Evolutionary conservation across 2,329 filamentous ascomycete species (phyloP), one percentile per base, ranked within the genome.

Genomic region (Elsinoe australis): DNA sequence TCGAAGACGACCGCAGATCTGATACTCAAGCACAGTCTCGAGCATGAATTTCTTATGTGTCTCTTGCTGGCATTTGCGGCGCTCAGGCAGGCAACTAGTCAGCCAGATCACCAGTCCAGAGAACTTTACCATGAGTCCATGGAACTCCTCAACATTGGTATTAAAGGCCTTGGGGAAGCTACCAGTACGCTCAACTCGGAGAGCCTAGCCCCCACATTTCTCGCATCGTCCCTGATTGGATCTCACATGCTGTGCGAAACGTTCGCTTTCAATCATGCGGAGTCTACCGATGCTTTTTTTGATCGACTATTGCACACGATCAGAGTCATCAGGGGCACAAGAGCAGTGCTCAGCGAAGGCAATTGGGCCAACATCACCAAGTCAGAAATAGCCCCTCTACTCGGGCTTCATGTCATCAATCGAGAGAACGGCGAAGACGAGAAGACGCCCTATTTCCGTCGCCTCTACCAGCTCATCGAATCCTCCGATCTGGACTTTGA

Each of bases 171-270:
- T 21, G 21, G 10, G 12, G 36, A 41, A 14, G 36, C 36, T 28
- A 41, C 28, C 21, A 24, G 28, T 10, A 41, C 10, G 10, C 9
- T 41, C 5, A 41, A 12, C 4, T 28, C 36, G 12, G 36, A 41
- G 6, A 41, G 5, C 5, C 15, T 41, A 10, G 17, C 14, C n/a
- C 15, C 19, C 21, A 28, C 15, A 12, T 41, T 41, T 14, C 14
- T 41, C 12, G 21, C 21, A 3, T 41, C 36, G 4, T 21, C 21
- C 7, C 10, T 26, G 36, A 21, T 41, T 9, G 22, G 36, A 5
- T 26, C 22, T 15, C 36, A 41, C n/a, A 18, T 41, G 22, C 18
- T 41, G 8, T 41, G 36, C 14, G 36, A 41, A 12, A 41, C 36
- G 4, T 41, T 41, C 36, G 36, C 36, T 14, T 15, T 41, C 3